Evolutionary conservation across 805 yeast species (phyloP).

Genomic region (Ogataea pilisensis): DNA sequence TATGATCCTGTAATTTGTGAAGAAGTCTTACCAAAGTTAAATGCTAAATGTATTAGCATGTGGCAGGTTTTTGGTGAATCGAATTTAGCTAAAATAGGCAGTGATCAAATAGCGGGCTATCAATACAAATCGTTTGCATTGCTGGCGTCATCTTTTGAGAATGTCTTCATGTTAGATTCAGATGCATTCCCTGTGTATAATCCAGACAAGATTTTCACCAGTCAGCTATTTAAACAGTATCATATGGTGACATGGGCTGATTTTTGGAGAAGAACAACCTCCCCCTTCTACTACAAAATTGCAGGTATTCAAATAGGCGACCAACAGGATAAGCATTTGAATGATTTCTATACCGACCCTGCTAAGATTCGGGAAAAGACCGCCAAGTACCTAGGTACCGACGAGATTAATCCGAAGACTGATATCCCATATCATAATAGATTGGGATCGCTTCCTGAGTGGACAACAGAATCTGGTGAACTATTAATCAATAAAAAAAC

Average conservation of each 20-base stretch:
- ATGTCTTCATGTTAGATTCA: conserved; percentile 68
- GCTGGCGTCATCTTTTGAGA: conserved; percentile 67
- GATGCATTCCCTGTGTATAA: conserved; percentile 69
- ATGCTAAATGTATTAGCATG: conserved; percentile 36
- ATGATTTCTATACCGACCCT: conserved; percentile 28
- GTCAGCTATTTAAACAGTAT: conserved; percentile 48
- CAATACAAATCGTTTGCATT: conserved; percentile 39
- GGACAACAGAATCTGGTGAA: conserved; percentile 68
- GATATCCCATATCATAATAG: conserved; percentile 53
- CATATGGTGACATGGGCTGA: conserved; percentile 77
- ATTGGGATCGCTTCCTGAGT: conserved; percentile 60
- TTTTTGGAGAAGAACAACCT: conserved; percentile 81
- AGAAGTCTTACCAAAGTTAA: conserved; percentile 31
- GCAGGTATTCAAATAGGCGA: conserved; percentile 50
- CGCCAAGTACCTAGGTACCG: conserved; percentile 16
- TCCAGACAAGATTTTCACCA: conserved; percentile 55
- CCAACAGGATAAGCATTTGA: conserved; percentile 17
- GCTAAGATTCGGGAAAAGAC: conserved; percentile 26
- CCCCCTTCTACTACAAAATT: conserved; percentile 67
- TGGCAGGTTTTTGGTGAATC: conserved; percentile 32
- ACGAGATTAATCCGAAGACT: conserved; percentile 26
- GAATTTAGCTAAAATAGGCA: conserved; percentile 6
- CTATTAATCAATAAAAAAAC: conserved; percentile 50
- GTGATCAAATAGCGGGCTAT: conserved; percentile 18
- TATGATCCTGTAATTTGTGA: conserved; percentile 37